Percentiles rank a stretch among this genome's conserved stretches.
phyloP scores from a whole-genome alignment of 306 rosid species.

The Vigna trinervia region DNA sequence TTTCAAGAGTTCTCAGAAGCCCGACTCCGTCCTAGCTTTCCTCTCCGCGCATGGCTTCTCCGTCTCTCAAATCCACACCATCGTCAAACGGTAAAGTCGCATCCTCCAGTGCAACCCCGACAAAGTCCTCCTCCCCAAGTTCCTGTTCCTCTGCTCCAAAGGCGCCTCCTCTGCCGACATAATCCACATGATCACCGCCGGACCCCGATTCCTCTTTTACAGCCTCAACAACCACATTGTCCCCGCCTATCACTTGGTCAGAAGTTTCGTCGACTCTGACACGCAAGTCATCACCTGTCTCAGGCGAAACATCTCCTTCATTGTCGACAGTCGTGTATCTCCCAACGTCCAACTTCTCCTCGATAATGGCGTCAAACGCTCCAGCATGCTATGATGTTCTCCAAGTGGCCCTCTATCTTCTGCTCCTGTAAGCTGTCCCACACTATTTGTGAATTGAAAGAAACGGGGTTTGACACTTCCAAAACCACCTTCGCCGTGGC shows the following conservation, averaged over 20 bases:
- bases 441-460: constrained; percentile 42
- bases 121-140: constrained; percentile 34
- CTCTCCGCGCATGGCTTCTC: constrained; percentile 31
- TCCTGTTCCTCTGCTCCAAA: constrained; percentile 43
- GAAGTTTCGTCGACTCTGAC: background rate
- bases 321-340: background rate
- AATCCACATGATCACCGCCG: background rate
- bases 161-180: constrained; percentile 40
- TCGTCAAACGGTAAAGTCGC: background rate
- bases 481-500: constrained; percentile 41
- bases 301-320: background rate
- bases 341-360: background rate
- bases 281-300: background rate
- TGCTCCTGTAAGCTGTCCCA: background rate
- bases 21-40: background rate
- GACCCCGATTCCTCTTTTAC: background rate
- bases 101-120: constrained; percentile 14
- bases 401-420: background rate
- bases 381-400: background rate
- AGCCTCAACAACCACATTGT: constrained; percentile 18
- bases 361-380: constrained; percentile 5
- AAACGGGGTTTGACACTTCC: constrained; percentile 52
- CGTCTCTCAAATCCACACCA: background rate
- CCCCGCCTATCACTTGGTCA: constrained; percentile 21
- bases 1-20: background rate